Base-by-base conservation (phyloP, 257 asterid species). In the Solanum habrochaites region DNA sequence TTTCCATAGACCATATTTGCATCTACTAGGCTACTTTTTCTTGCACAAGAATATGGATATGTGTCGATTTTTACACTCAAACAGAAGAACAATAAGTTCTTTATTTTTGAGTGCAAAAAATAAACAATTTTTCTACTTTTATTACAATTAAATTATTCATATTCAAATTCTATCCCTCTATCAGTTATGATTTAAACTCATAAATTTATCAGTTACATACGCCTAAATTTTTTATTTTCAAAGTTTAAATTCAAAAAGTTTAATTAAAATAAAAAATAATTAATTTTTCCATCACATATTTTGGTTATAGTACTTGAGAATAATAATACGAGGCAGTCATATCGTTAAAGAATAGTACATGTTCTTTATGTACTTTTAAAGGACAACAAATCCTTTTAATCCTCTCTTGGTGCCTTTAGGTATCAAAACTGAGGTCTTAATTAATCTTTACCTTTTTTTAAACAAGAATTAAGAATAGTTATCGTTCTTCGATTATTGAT, bases 341-440 rank as follows among this genome's bases (percentile, higher is more conserved):
- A 88, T 91, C 92, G 6, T 72, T 84, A 89, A 72, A 9, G 85
- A 73, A 88, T 82, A 86, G 92, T 86, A 89, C 71, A 88, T 56
- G 88, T 42, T 78, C 66, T 62, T 83, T 72, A 88, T 86, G n/a
- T 84, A 66, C 9, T 86, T 85, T 18, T 8, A 67, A 69, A 6
- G 62, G 45, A 16, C 39, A 75, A 74, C 62, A 69, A 80, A 47
- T 49, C 21, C 27, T 16, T 47, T 32, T 47, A 29, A 31, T 81
- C 85, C 85, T 81, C 85, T 81, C 43, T 29, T 81, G 69, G 85
- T 81, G 85, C 83, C 66, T 5, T 7, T 45, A 64, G 83, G 83
- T 45, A 77, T 77, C 20, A 80, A 80, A 80, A 80, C 69, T 49
- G 42, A 29, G 67, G 45, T 21, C 85, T 80, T 27, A 32, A 35